Base-by-base conservation (phyloP, 495 filamentous ascomycete species). In the Podospora tetraspora region DNA sequence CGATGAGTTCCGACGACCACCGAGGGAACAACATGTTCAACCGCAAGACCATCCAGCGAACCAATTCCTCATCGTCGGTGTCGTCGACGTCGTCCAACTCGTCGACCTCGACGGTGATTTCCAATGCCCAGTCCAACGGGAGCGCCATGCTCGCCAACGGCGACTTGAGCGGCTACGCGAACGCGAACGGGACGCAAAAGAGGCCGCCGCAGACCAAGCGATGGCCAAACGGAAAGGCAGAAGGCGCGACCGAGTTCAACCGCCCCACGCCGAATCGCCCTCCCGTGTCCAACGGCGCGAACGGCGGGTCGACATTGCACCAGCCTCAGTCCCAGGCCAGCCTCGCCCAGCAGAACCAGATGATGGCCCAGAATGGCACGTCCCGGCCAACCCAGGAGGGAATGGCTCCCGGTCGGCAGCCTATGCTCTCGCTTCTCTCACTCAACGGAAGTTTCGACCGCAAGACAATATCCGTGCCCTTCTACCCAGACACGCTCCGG, bases 391-490 rank as follows among this genome's bases (percentile, higher is more conserved):
- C 83, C 63, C 77, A 79, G 60, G 83, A 86, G n/a, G 78, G 81
- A 67, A 73, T 81, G 34, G 84, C 84, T 65, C 73, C 83, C 6
- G 89, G 90, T 3, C 83, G 84, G 21, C 87, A 89, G 43, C 92
- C 91, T 2, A 88, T 96, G 21, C 84, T 98, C 30, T 89, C 90
- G 62, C 83, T 99, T 10, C 79, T 91, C 10, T 95, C 95, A 4
- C 83, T 97, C 69, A 99, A 97, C 68, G 91, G 91, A 56, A 98
- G 94, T 4, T 99, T 99, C 75, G 95, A 98, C 73, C 89, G 92
- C 71, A 99, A 99, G 78, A 93, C 94, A 21, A 98, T 99, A 74
- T 89, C 85, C 21, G 89, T 99, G 22, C 95, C 95, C 13, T 96
- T 87, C 76, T 91, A 83, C 71, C 95, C 95, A 16, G 94, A 98